These are phyloP conservation scores for Chlorella sp. DNA, from an alignment of 139 green algal genomes.

Conservation along the genomic window DNA sequence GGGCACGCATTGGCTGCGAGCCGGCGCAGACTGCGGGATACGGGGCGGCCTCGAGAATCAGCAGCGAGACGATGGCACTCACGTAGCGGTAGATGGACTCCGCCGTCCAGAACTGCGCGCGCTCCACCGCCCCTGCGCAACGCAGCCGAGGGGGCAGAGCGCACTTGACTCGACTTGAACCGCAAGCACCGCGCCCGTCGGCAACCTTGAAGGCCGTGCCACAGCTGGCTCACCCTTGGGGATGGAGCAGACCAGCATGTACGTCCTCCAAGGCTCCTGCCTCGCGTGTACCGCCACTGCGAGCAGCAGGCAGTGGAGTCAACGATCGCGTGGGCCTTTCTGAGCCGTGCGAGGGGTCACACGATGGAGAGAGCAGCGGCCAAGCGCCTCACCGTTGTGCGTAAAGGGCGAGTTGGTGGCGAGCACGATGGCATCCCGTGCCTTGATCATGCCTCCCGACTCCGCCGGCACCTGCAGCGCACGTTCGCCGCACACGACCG, in stretches of 20 bases:
- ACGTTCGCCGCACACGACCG: neutral
- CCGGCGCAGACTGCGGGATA: too few relatives aligned
- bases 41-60: too few relatives aligned
- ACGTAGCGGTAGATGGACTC: conserved; percentile 62
- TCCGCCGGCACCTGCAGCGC: conserved; percentile 27
- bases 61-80: too few relatives aligned
- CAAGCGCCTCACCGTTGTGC: conserved; percentile 53
- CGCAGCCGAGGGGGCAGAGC: neutral
- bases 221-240: conserved; percentile 13
- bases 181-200: too few relatives aligned
- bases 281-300: conserved; percentile 52
- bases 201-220: too few relatives aligned
- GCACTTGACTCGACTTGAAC: too few relatives aligned
- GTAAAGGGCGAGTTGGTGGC: conserved; percentile 64
- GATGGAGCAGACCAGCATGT: conserved; percentile 43
- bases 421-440: conserved; percentile 41
- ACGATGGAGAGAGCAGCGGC: too few relatives aligned
- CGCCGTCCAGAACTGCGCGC: conserved; percentile 55
- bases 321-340: too few relatives aligned
- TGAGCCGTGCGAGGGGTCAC: too few relatives aligned
- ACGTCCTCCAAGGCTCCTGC: conserved; percentile 45
- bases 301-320: neutral
- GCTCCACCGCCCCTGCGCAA: conserved; percentile 13
- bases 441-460: conserved; percentile 17
- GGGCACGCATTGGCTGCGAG: neutral